phyloP scores from a whole-genome alignment of 352 stramenopile species.

The Blastocystis sp. region DNA sequence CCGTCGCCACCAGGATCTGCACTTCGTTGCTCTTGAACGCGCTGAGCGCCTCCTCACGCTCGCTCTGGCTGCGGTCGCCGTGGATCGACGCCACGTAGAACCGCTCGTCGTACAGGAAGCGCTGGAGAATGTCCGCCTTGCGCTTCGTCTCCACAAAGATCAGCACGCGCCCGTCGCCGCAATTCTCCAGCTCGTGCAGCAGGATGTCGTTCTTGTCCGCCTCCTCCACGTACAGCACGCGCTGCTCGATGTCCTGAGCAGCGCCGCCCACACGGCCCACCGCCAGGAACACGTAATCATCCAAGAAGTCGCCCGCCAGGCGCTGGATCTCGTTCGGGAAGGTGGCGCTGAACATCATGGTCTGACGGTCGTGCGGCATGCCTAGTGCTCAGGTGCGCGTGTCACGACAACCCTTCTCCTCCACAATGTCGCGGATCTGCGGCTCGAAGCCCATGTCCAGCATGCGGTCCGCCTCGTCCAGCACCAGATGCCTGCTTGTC shows the following conservation, averaged over 20 bases:
- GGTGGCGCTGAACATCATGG: constrained; percentile 99
- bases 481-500: constrained; percentile 79
- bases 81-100: constrained; percentile 91
- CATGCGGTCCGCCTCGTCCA: constrained; percentile 99
- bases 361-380: constrained; percentile 85
- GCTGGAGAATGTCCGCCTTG: constrained; percentile 90
- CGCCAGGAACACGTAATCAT: constrained; percentile 97
- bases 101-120: constrained; percentile 85
- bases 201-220: constrained; percentile 92
- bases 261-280: constrained; percentile 93
- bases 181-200: constrained; percentile 88
- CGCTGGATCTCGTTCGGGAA: constrained; percentile 93
- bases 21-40: constrained; percentile 85
- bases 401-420: constrained; percentile 80
- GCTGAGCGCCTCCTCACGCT: constrained; percentile 77
- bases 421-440: constrained; percentile 95
- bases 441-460: constrained; percentile 99
- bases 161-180: constrained; percentile 75
- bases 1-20: constrained; percentile 92
- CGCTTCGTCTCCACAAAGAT: constrained; percentile 98
- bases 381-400: background rate
- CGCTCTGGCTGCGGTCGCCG: constrained; percentile 79
- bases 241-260: constrained; percentile 95
- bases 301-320: constrained; percentile 92
- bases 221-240: constrained; percentile 91